Base-by-base conservation (phyloP, 2,329 filamentous ascomycete species). In the Colletotrichum sp. region DNA sequence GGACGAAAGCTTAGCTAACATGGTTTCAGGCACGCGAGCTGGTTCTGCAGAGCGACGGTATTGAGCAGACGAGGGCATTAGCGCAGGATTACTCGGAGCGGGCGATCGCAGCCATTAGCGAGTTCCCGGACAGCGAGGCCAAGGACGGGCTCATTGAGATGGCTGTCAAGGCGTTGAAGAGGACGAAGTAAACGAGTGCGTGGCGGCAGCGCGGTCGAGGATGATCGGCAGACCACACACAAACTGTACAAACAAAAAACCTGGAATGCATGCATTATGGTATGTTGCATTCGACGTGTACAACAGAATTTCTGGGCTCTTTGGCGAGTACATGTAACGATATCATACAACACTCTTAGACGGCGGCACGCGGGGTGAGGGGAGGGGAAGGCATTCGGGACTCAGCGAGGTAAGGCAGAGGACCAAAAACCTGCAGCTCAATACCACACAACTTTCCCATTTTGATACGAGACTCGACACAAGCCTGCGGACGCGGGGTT, bases 41-140 rank as follows among this genome's bases (percentile, higher is more conserved):
- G 64, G 97, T 99, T 24, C 89, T 94, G 34, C 88, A 92, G 80
- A 98, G 95, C 83, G 92, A 97, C 80, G 97, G 97, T 21, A 93
- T 99, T 63, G 95, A 98, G 84, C 95, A 98, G 85, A 99, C 97
- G 2, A 92, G 96, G 80, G 95, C 94, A 9, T 89, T 99, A 34
- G 97, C 97, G 2, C 94, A 98, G 83, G 95, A 98, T 81, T 99
- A 98, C 84, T 93, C 94, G 52, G 94, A 97, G 82, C 95, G 95
- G 82, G 97, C 97, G 32, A 94, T 98, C 77, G 90, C 92, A 7
- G 95, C 96, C n/a, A 95, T 99, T 81, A 90, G 91, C 78, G 87
- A 88, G 62, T 98, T 99, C 85, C 97, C 97, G 8, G 93, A 96
- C n/a, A 96, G 96, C 83, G 96, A 99, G 79, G 97, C 97, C 75